A percentile compares a stretch with the other conserved stretches of the same genome.
Conservation (phyloP, 257 asterid genomes). For the Gardenia jasminoides region DNA sequence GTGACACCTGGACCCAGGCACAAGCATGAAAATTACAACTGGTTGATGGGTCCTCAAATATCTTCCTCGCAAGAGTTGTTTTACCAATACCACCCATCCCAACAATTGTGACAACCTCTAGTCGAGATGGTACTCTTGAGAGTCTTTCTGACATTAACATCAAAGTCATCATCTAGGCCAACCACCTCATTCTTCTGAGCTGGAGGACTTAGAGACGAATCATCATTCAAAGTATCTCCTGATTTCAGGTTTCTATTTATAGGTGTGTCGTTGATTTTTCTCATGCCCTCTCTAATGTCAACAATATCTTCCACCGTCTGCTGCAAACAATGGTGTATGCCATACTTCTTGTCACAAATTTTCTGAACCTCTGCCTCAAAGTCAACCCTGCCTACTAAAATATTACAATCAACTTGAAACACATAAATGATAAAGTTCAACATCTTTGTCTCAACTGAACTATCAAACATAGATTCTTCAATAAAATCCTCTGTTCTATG, state of each 20-base stretch:
- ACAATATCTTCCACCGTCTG: neutral
- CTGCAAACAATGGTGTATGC: neutral
- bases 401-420: neutral
- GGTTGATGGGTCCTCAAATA: too few relatives aligned
- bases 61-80: too few relatives aligned
- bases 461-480: neutral
- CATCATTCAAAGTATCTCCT: neutral
- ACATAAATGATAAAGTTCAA: neutral
- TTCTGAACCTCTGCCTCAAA: neutral
- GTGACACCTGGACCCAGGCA: too few relatives aligned
- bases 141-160: neutral
- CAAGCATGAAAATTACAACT: too few relatives aligned
- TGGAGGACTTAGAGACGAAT: neutral
- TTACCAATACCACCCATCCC: too few relatives aligned
- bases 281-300: neutral
- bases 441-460: neutral
- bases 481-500: neutral
- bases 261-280: neutral
- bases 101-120: too few relatives aligned
- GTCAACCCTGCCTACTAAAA: neutral
- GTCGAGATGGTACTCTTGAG: neutral
- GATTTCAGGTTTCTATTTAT: neutral
- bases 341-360: conserved; percentile 2
- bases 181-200: neutral
- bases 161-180: conserved; percentile 2